Conservation (phyloP, 768 basidiomycete genomes). For the Omphalotus guepiniiformis region DNA sequence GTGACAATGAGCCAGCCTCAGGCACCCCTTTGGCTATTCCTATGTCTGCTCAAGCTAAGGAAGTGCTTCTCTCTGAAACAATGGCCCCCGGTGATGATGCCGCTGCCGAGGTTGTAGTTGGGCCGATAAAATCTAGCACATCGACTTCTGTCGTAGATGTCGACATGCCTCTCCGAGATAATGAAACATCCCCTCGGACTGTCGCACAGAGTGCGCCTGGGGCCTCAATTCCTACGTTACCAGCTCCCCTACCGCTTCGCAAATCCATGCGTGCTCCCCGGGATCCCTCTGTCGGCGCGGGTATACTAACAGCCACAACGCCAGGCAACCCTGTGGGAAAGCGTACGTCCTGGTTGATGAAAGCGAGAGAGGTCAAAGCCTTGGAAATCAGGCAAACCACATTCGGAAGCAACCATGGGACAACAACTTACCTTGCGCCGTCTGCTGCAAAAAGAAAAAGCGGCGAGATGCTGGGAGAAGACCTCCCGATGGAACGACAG, state of each 20-base stretch:
- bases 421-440: slow-evolving; percentile 10
- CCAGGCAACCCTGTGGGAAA: slow-evolving; percentile 49
- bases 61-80: not conserved
- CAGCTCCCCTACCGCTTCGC: slow-evolving; percentile 63
- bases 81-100: not conserved
- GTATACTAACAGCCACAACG: slow-evolving; percentile 33
- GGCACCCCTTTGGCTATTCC: too few relatives aligned
- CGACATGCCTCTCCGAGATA: not conserved
- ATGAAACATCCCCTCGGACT: not conserved
- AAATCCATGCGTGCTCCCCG: slow-evolving; percentile 56
- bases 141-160: not conserved
- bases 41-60: too few relatives aligned
- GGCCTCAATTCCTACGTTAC: slow-evolving; percentile 63
- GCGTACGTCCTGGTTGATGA: slow-evolving; percentile 78
- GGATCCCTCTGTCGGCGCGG: slow-evolving; percentile 36
- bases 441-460: slow-evolving; percentile 63
- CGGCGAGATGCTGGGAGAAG: slow-evolving; percentile 34
- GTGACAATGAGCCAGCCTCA: too few relatives aligned
- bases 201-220: too few relatives aligned
- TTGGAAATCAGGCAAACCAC: slow-evolving; percentile 49
- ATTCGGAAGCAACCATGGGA: too few relatives aligned
- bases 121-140: not conserved
- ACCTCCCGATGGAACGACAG: slow-evolving; percentile 12
- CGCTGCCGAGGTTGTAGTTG: too few relatives aligned
- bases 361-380: slow-evolving; percentile 70